Evolutionary conservation across 805 yeast species (phyloP).

Genomic region (Candida orba): DNA sequence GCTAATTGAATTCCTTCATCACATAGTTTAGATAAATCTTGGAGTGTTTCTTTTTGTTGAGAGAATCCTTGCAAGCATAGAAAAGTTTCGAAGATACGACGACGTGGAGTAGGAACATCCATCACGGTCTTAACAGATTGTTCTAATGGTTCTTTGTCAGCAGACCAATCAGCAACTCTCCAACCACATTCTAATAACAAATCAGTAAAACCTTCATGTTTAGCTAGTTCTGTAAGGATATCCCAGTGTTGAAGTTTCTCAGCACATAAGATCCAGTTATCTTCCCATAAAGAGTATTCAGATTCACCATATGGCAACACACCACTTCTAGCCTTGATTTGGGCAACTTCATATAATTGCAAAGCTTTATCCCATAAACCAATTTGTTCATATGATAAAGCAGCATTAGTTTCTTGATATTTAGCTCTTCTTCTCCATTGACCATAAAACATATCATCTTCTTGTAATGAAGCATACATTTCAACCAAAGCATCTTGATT

Average conservation of each 20-base stretch:
- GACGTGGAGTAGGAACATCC: slow-evolving; percentile 98
- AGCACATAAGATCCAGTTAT: slow-evolving; percentile 96
- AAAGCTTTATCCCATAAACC: slow-evolving; percentile 94
- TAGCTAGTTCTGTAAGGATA: slow-evolving; percentile 88
- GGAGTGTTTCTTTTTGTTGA: slow-evolving; percentile 79
- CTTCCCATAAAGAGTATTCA: slow-evolving; percentile 96
- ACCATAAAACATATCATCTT: slow-evolving; percentile 96
- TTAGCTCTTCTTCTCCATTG: slow-evolving; percentile 96
- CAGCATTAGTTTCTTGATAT: slow-evolving; percentile 87
- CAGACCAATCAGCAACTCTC: slow-evolving; percentile 98
- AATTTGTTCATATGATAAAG: slow-evolving; percentile 88
- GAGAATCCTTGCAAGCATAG: slow-evolving; percentile 88
- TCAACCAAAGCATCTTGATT: slow-evolving; percentile 89
- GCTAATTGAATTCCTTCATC: slow-evolving; percentile 96
- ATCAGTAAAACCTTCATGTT: slow-evolving; percentile 97
- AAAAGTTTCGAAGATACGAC: slow-evolving; percentile 94
- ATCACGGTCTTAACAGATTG: slow-evolving; percentile 91
- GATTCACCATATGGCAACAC: slow-evolving; percentile 92
- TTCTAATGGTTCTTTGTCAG: slow-evolving; percentile 89
- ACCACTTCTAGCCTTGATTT: slow-evolving; percentile 92
- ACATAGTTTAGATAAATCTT: slow-evolving; percentile 76
- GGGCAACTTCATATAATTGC: slow-evolving; percentile 92
- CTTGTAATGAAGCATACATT: slow-evolving; percentile 80
- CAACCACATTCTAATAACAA: slow-evolving; percentile 96
- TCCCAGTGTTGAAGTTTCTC: slow-evolving; percentile 98